Percentiles rank a stretch among this genome's conserved stretches.
Conservation (phyloP, 495 filamentous ascomycete genomes). For the Mytilinidion resinicola region DNA sequence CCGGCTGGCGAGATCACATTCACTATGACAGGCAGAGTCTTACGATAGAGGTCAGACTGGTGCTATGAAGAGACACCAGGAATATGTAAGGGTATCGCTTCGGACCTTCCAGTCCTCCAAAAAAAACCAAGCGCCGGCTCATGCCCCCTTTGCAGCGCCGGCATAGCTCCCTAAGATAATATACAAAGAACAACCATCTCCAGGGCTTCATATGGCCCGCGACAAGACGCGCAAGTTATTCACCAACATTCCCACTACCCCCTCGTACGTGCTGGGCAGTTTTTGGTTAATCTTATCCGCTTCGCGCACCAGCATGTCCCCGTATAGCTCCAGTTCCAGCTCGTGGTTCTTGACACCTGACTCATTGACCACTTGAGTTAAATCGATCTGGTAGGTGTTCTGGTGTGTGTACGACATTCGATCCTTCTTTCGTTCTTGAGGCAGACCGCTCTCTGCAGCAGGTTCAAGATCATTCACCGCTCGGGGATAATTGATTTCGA, state of each 20-base stretch:
- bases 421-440: constrained; percentile 16
- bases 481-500: constrained; percentile 24
- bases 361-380: constrained; percentile 18
- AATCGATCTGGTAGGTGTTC: constrained; percentile 21
- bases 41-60: too few relatives aligned
- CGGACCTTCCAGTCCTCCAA: too few relatives aligned
- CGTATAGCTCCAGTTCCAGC: constrained; percentile 21
- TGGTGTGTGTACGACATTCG: constrained; percentile 15
- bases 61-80: too few relatives aligned
- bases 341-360: constrained; percentile 24
- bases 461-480: constrained; percentile 7
- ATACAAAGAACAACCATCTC: too few relatives aligned
- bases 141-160: too few relatives aligned
- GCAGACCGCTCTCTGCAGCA: constrained; percentile 4
- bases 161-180: too few relatives aligned
- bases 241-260: constrained; percentile 18
- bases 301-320: constrained; percentile 5
- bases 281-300: constrained; percentile 1
- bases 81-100: too few relatives aligned
- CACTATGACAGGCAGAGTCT: too few relatives aligned
- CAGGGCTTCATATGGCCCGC: constrained; percentile 4
- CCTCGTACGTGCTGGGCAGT: constrained; percentile 10
- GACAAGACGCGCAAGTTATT: constrained; percentile 25
- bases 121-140: too few relatives aligned
- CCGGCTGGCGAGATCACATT: too few relatives aligned